Conservation (phyloP, 2,329 filamentous ascomycete species). For the Aspergillus niger region DNA sequence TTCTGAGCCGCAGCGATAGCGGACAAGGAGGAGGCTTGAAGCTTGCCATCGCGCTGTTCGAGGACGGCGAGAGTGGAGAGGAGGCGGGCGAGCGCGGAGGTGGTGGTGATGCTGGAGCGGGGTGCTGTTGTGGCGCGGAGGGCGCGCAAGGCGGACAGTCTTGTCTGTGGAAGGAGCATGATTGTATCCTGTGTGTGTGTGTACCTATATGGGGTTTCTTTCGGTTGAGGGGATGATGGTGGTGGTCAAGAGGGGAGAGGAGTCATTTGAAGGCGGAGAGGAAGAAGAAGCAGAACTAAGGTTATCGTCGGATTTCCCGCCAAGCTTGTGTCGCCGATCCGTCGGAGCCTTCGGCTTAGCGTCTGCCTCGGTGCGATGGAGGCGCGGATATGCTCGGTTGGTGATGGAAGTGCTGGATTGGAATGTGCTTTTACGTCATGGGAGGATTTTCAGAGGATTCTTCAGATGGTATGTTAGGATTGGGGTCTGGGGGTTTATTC, state of each 20-base stretch:
- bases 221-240: not conserved
- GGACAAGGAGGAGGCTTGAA: constrained; percentile 79
- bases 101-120: constrained; percentile 46
- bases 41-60: constrained; percentile 87
- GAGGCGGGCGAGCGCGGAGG: constrained; percentile 65
- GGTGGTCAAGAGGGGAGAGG: not conserved
- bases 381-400: constrained; percentile 20
- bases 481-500: no score
- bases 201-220: no score
- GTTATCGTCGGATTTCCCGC: constrained; percentile 8
- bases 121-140: constrained; percentile 43
- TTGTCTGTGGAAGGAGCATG: constrained; percentile 38
- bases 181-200: not conserved
- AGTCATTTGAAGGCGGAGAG: constrained; percentile 10
- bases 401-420: not conserved
- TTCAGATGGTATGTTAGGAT: no score
- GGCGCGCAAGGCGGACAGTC: constrained; percentile 45
- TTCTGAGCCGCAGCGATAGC: constrained; percentile 84
- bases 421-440: not conserved
- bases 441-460: no score
- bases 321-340: not conserved
- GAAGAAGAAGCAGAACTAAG: constrained; percentile 16
- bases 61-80: constrained; percentile 88
- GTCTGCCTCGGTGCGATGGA: constrained; percentile 12
- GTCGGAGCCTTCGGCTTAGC: constrained; percentile 5